A percentile compares a stretch with the other conserved stretches of the same genome.
These are phyloP conservation scores for Diaporthe amygdali DNA, from an alignment of 2,329 filamentous ascomycete genomes.

Conservation along the genomic window DNA sequence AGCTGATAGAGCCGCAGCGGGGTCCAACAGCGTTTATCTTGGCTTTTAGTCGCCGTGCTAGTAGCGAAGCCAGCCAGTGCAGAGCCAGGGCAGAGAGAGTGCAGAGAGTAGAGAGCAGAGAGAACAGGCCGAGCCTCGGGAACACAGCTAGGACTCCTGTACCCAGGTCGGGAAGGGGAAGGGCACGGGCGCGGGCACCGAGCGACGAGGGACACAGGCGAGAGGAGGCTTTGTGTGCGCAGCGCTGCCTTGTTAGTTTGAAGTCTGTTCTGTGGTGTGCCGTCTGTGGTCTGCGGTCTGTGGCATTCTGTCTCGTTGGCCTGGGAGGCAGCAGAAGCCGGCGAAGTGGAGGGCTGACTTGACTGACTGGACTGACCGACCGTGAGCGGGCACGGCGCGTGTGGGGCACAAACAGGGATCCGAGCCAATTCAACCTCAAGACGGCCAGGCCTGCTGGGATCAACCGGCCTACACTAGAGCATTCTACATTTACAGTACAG, in stretches of 20 bases:
- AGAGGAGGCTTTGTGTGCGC: background rate
- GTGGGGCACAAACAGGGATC: constrained; percentile 5
- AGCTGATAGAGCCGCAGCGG: constrained; percentile 14
- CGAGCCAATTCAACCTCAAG: background rate
- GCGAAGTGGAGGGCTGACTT: background rate
- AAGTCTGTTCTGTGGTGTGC: background rate
- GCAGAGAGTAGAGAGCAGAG: no score
- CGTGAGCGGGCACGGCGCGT: background rate
- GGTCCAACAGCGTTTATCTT: constrained; percentile 8
- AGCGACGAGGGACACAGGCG: background rate
- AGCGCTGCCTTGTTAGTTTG: background rate
- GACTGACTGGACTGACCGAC: background rate
- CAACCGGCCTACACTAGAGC: background rate
- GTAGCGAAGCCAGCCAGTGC: background rate
- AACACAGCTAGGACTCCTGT: background rate
- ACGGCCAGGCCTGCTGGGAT: background rate
- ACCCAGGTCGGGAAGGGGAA: background rate
- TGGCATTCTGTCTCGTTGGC: background rate
- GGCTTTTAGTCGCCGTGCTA: background rate
- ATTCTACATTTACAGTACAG: background rate
- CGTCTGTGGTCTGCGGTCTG: background rate
- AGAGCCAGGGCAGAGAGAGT: background rate
- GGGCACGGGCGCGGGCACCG: background rate
- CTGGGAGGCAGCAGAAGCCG: background rate
- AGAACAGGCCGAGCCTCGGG: background rate